Evolutionary conservation across 148 eudicot species (phyloP).

Genomic region (Nyssa sinensis): DNA sequence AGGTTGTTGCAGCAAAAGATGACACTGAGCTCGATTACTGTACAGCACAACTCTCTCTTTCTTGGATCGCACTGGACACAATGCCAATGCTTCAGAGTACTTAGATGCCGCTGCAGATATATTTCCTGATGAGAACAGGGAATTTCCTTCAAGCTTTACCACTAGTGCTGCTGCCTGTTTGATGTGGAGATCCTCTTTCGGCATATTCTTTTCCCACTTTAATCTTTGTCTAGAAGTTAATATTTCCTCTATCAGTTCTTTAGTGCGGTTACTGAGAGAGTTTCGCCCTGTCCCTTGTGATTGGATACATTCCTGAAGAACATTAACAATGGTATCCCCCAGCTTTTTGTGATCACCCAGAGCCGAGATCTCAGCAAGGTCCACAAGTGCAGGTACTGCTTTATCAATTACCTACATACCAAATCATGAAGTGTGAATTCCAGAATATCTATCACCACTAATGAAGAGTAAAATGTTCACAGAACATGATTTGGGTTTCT

Average conservation of each 20-base stretch:
- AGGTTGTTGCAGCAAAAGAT: conserved; percentile 85
- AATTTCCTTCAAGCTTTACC: conserved; percentile 96
- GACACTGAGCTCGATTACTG: conserved; percentile 95
- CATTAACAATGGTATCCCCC: conserved; percentile 80
- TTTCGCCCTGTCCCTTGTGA: conserved; percentile 64
- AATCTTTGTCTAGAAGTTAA: conserved; percentile 58
- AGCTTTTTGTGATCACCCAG: conserved; percentile 91
- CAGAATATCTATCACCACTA: not conserved
- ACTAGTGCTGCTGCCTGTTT: conserved; percentile 94
- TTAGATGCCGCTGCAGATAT: conserved; percentile 86
- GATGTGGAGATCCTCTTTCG: conserved; percentile 93
- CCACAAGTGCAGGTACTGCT: conserved; percentile 76
- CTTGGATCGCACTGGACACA: conserved; percentile 89
- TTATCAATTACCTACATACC: conserved; percentile 72
- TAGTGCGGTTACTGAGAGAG: conserved; percentile 44
- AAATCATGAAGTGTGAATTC: not conserved
- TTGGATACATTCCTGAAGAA: conserved; percentile 75
- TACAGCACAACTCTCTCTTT: conserved; percentile 87
- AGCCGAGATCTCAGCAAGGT: conserved; percentile 77
- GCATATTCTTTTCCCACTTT: conserved; percentile 84
- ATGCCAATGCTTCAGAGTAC: conserved; percentile 83
- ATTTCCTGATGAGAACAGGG: conserved; percentile 85
- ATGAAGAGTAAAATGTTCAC: no score
- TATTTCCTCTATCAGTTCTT: conserved; percentile 77
- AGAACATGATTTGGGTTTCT: no score